These are phyloP conservation scores for Suillus decipiens DNA, from an alignment of 768 basidiomycete species.

Conservation along the genomic window DNA sequence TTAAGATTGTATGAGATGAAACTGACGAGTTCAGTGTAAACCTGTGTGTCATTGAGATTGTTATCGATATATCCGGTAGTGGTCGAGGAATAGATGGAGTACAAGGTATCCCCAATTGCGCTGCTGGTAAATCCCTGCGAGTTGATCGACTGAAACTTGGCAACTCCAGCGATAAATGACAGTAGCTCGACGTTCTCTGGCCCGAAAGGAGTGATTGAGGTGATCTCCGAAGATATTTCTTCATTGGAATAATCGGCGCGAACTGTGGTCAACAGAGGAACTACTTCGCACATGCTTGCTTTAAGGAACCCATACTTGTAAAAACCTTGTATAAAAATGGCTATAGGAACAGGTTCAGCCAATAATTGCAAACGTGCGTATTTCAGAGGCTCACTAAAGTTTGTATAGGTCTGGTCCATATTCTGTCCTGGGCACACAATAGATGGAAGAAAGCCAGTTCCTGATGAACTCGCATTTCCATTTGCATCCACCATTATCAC, in stretches of 20 bases:
- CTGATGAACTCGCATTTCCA: neutral
- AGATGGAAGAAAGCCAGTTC: slow-evolving; percentile 11
- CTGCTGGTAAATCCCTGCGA: slow-evolving; percentile 20
- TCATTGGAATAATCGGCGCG: slow-evolving; percentile 11
- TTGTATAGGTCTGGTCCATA: neutral
- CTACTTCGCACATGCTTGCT: slow-evolving; percentile 14
- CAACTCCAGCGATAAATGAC: slow-evolving; percentile 16
- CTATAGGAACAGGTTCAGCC: neutral
- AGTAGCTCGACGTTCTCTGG: slow-evolving; percentile 12
- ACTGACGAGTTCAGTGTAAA: slow-evolving; percentile 4
- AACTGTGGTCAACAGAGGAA: slow-evolving; percentile 12
- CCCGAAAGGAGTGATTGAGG: neutral
- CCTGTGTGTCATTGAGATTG: slow-evolving; percentile 1
- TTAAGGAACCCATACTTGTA: slow-evolving; percentile 14
- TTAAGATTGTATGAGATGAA: neutral
- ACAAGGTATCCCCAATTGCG: slow-evolving; percentile 21
- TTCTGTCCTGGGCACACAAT: slow-evolving; percentile 13
- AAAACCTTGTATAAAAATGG: slow-evolving; percentile 6
- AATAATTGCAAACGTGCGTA: neutral
- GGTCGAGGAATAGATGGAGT: slow-evolving; percentile 13
- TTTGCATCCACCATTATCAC: slow-evolving; percentile 7
- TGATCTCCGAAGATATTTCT: neutral
- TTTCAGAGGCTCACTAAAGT: slow-evolving; percentile 10
- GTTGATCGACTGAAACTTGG: slow-evolving; percentile 11
- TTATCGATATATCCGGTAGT: neutral